Conservation (phyloP, 768 basidiomycete genomes). For the Boletus tomentosulus region DNA sequence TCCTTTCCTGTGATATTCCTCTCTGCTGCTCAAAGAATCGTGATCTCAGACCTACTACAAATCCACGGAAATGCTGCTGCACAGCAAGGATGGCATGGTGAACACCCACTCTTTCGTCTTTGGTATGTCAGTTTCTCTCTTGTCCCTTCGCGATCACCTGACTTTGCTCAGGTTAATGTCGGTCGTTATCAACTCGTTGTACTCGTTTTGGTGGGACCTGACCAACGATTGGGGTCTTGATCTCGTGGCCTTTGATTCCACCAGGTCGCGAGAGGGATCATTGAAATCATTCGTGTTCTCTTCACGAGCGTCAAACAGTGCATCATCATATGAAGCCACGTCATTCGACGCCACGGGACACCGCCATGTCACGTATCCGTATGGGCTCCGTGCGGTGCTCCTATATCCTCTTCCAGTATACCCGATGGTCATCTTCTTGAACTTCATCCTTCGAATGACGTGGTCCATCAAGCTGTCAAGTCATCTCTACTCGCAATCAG, state of each 20-base stretch:
- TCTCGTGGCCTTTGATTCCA: constrained; percentile 47
- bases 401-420: constrained; percentile 82
- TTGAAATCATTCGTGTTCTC: constrained; percentile 26
- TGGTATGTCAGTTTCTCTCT: constrained; percentile 51
- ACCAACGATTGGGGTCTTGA: constrained; percentile 97
- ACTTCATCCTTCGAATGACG: constrained; percentile 85
- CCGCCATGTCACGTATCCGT: constrained; percentile 41
- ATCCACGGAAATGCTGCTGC: constrained; percentile 42
- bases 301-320: neutral
- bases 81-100: constrained; percentile 62
- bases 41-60: constrained; percentile 54
- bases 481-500: constrained; percentile 75
- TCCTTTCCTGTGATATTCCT: constrained; percentile 95
- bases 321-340: neutral
- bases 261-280: constrained; percentile 29
- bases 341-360: constrained; percentile 11
- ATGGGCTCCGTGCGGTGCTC: constrained; percentile 70
- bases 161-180: constrained; percentile 63
- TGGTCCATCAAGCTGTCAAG: constrained; percentile 91
- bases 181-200: constrained; percentile 84
- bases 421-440: constrained; percentile 75
- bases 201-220: constrained; percentile 99
- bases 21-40: constrained; percentile 82
- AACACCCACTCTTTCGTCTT: constrained; percentile 74
- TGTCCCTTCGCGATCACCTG: neutral